Conservation (phyloP, 768 basidiomycete species). For the Suillus subluteus region DNA sequence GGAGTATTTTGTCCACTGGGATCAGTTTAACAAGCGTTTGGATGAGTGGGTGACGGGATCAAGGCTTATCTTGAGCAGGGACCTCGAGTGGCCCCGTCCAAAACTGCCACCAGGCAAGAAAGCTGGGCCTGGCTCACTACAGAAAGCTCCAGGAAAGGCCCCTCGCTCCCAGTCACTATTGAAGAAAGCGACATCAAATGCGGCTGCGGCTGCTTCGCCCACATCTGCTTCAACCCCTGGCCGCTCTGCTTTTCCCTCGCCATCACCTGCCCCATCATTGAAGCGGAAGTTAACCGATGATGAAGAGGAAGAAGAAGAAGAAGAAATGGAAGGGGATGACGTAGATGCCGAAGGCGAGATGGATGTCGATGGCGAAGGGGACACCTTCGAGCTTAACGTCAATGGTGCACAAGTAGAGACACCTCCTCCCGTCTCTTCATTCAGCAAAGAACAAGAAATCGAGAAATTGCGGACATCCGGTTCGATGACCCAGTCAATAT, state of each 20-base stretch:
- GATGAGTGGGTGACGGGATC: constrained; percentile 97
- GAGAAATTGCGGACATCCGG: constrained; percentile 97
- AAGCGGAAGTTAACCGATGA: constrained; percentile 74
- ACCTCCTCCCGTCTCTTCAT: constrained; percentile 58
- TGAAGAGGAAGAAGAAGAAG: constrained; percentile 63
- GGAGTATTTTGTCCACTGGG: constrained; percentile 99
- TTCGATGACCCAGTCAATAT: constrained; percentile 98
- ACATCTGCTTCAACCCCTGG: constrained; percentile 55
- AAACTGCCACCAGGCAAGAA: constrained; percentile 68
- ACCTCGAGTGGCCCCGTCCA: constrained; percentile 96
- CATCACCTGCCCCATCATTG: constrained; percentile 60
- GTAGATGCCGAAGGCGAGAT: constrained; percentile 56
- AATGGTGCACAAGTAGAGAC: constrained; percentile 49
- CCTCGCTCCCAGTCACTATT: constrained; percentile 61
- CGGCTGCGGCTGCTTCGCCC: constrained; percentile 64
- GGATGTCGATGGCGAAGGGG: constrained; percentile 69
- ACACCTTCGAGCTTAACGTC: constrained; percentile 68
- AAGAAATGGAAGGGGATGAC: constrained; percentile 55
- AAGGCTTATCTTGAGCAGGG: constrained; percentile 79
- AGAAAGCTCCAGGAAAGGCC: constrained; percentile 66
- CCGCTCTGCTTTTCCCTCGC: constrained; percentile 45
- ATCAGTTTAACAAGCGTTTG: constrained; percentile 97
- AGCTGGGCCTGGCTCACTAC: constrained; percentile 36
- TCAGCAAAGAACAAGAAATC: constrained; percentile 98
- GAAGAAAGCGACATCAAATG: constrained; percentile 72